These are phyloP conservation scores for Vigna mungo DNA, from an alignment of 306 rosid species.

Conservation along the genomic window DNA sequence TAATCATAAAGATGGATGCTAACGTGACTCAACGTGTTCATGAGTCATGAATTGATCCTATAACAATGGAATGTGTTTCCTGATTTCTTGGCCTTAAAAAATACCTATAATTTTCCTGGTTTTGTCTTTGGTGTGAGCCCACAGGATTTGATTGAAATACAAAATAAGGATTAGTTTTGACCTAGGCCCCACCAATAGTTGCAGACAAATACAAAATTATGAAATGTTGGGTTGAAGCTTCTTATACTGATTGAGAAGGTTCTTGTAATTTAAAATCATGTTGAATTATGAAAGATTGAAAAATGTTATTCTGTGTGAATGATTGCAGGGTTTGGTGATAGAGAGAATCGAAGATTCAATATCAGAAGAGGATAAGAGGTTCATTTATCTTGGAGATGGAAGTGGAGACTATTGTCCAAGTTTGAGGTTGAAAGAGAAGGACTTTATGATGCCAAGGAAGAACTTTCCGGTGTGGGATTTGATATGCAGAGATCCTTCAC, in stretches of 20 bases:
- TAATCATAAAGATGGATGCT: not conserved
- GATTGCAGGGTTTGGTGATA: constrained; percentile 55
- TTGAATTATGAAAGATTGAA: not conserved
- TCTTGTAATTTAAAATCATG: not conserved
- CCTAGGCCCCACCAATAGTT: constrained; percentile 28
- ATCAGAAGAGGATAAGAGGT: constrained; percentile 42
- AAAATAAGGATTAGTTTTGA: constrained; percentile 38
- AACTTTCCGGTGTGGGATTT: constrained; percentile 70
- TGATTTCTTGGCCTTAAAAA: not conserved
- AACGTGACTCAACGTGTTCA: constrained; percentile 23
- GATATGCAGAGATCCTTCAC: constrained; percentile 55
- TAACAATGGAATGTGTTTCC: constrained; percentile 16
- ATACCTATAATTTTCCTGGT: not conserved
- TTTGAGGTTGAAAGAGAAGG: constrained; percentile 56
- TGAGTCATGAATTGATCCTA: constrained; percentile 33
- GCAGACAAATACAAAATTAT: not conserved
- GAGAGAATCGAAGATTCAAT: constrained; percentile 55
- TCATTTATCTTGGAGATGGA: constrained; percentile 75
- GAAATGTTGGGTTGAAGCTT: not conserved
- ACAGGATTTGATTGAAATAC: constrained; percentile 19
- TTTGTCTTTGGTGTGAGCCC: not conserved
- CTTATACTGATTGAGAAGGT: too few species aligned
- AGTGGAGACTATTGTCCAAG: constrained; percentile 72
- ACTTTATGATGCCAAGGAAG: constrained; percentile 74
- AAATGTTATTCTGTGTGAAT: not conserved